Conservation (phyloP, 2,329 filamentous ascomycete species). For the Exophiala lecanii-corni region DNA sequence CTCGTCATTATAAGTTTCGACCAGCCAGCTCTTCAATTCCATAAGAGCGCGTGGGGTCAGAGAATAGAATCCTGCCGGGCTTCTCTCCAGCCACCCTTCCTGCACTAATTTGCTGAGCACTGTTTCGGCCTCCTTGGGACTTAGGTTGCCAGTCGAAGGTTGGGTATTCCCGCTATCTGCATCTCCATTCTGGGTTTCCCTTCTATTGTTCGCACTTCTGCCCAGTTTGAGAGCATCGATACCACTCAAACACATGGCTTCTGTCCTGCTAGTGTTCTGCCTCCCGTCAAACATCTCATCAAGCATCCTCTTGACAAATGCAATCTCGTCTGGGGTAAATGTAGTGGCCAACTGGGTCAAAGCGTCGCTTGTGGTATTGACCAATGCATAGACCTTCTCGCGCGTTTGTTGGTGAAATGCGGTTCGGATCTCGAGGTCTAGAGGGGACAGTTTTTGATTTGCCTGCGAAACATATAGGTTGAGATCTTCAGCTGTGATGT, state of each 20-base stretch:
- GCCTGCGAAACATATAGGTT: constrained; percentile 64
- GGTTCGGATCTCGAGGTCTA: constrained; percentile 84
- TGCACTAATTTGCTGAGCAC: constrained; percentile 65
- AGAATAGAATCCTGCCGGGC: constrained; percentile 65
- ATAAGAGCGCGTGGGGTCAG: constrained; percentile 74
- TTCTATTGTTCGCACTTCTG: constrained; percentile 37
- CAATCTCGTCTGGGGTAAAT: constrained; percentile 75
- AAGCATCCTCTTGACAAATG: constrained; percentile 80
- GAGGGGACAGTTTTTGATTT: constrained; percentile 67
- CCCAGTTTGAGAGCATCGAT: constrained; percentile 73
- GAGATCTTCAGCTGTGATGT: constrained; percentile 66
- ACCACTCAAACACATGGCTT: constrained; percentile 75
- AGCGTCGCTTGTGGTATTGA: constrained; percentile 82
- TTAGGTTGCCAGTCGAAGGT: constrained; percentile 49
- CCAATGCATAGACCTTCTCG: constrained; percentile 70
- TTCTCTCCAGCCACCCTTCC: constrained; percentile 82
- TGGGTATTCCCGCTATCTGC: constrained; percentile 27
- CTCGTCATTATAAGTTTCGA: constrained; percentile 85
- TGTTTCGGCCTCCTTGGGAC: constrained; percentile 70
- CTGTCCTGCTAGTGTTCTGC: constrained; percentile 72
- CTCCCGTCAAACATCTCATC: constrained; percentile 83
- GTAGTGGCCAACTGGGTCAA: constrained; percentile 83
- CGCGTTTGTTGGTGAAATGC: constrained; percentile 63
- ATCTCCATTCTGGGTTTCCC: constrained; percentile 31
- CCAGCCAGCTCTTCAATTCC: constrained; percentile 77